A percentile compares a stretch with the other conserved stretches of the same genome.
Evolutionary conservation across 176 grass and related monocot species (phyloP).

Genomic region (Phoenix roebelenii): DNA sequence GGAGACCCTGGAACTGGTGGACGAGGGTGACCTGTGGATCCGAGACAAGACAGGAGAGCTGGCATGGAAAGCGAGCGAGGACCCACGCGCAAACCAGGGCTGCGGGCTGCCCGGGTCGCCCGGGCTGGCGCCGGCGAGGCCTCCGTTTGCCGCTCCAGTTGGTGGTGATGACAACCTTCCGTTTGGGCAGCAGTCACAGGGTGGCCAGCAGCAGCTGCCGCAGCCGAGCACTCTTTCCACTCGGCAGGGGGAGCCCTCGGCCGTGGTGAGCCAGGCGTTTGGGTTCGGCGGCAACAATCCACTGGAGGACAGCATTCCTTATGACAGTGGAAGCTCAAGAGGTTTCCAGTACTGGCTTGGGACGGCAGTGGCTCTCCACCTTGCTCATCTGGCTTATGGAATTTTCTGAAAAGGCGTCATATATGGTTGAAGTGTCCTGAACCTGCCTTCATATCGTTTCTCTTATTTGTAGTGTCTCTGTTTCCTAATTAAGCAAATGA

Average conservation of each 20-base stretch:
- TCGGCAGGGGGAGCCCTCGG: too few species aligned
- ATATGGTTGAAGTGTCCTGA: too few species aligned
- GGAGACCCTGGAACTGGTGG: constrained; percentile 62
- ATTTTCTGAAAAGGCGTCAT: too few species aligned
- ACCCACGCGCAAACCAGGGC: constrained; percentile 40
- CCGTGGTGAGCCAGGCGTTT: constrained; percentile 27
- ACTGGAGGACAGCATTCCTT: constrained; percentile 73
- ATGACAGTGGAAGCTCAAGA: constrained; percentile 47
- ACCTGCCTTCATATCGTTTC: too few species aligned
- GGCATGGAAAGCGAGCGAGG: constrained; percentile 73
- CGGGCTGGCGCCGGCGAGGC: constrained; percentile 32
- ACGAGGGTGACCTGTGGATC: constrained; percentile 86
- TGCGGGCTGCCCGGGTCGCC: constrained; percentile 64
- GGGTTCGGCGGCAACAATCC: constrained; percentile 41
- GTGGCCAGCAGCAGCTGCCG: constrained; percentile 11
- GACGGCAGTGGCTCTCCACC: neutral
- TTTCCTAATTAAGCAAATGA: too few species aligned
- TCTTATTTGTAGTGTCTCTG: too few species aligned
- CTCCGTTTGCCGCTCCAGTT: constrained; percentile 62
- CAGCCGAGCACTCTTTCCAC: neutral
- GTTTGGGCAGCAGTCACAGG: constrained; percentile 23
- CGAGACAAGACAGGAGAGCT: constrained; percentile 81
- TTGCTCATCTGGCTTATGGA: neutral
- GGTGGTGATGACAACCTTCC: constrained; percentile 40
- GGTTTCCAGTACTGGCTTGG: neutral